Conservation (phyloP, 192 early-diverging fungal species). For the Linnemannia schmuckeri region DNA sequence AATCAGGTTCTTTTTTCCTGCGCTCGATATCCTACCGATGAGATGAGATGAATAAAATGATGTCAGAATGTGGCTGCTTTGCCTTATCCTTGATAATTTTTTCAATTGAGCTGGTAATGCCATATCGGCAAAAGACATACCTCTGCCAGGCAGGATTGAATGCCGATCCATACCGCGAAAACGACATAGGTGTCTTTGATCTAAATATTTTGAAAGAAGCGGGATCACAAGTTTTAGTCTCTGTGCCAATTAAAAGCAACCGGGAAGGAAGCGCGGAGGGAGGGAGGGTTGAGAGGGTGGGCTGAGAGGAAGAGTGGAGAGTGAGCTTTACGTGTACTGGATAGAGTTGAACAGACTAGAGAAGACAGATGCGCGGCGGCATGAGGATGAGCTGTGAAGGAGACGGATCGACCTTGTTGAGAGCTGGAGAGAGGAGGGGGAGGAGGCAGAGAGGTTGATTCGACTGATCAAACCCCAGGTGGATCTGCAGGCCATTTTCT, state of each 20-base stretch:
- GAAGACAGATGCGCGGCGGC: neutral
- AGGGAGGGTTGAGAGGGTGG: neutral
- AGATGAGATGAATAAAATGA: neutral
- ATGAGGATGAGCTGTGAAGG: neutral
- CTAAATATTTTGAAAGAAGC: neutral
- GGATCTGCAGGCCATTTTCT: slow-evolving; percentile 28
- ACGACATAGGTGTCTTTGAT: neutral
- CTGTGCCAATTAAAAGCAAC: neutral
- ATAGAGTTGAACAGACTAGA: slow-evolving; percentile 11
- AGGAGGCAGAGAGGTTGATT: neutral
- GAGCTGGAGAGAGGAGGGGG: slow-evolving; percentile 8
- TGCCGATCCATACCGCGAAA: slow-evolving; percentile 17
- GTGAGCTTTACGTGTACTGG: slow-evolving; percentile 13
- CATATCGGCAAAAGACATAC: neutral
- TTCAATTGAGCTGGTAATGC: neutral
- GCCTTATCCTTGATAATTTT: neutral
- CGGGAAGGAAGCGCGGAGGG: no score
- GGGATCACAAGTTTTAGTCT: neutral
- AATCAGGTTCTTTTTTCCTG: slow-evolving; percentile 20
- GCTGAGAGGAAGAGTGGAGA: neutral
- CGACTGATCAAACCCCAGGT: slow-evolving; percentile 41
- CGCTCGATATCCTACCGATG: slow-evolving; percentile 21
- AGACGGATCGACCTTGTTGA: slow-evolving; percentile 1
- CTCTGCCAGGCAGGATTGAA: slow-evolving; percentile 28
- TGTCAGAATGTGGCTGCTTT: neutral